Percentiles rank a stretch among this genome's conserved stretches.
phyloP scores from a whole-genome alignment of 2,329 filamentous ascomycete genomes.

The Sclerotinia glacialis region DNA sequence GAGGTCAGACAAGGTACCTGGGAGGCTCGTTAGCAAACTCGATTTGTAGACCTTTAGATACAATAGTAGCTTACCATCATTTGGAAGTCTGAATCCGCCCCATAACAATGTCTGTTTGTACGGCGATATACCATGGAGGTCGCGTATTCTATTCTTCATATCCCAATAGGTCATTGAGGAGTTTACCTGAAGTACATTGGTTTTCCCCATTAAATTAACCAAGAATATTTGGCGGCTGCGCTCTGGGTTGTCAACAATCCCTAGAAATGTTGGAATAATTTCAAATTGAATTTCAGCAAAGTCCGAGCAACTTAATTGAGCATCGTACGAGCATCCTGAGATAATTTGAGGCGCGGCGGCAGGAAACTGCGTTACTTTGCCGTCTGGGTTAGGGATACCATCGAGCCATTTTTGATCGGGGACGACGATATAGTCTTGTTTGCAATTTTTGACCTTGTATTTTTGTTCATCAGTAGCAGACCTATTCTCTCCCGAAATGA shows the following conservation, averaged over 20 bases:
- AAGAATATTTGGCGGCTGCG: slow-evolving; percentile 61
- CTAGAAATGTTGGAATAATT: slow-evolving; percentile 30
- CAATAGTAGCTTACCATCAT: slow-evolving; percentile 52
- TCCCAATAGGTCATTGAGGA: slow-evolving; percentile 97
- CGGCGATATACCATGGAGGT: slow-evolving; percentile 94
- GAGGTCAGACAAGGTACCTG: background rate
- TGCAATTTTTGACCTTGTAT: slow-evolving; percentile 16
- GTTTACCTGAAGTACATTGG: slow-evolving; percentile 97
- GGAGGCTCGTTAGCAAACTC: background rate
- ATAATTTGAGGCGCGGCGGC: slow-evolving; percentile 42
- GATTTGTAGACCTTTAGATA: background rate
- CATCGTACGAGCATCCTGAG: slow-evolving; percentile 44
- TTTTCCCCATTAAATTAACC: slow-evolving; percentile 98
- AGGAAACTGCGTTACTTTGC: slow-evolving; percentile 45
- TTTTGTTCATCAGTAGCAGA: slow-evolving; percentile 22
- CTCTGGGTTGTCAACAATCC: no score
- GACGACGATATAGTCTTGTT: slow-evolving; percentile 37
- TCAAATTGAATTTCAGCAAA: slow-evolving; percentile 45
- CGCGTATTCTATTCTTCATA: slow-evolving; percentile 98
- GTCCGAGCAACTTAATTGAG: slow-evolving; percentile 44
- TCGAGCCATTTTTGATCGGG: slow-evolving; percentile 45
- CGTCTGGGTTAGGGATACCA: slow-evolving; percentile 41
- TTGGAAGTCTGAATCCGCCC: slow-evolving; percentile 95
- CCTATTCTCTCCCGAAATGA: background rate
- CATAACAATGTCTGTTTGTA: slow-evolving; percentile 97